Evolutionary conservation across 345 rosid species (phyloP), one percentile per base, ranked within the genome.

Genomic region (Microcos paniculata): DNA sequence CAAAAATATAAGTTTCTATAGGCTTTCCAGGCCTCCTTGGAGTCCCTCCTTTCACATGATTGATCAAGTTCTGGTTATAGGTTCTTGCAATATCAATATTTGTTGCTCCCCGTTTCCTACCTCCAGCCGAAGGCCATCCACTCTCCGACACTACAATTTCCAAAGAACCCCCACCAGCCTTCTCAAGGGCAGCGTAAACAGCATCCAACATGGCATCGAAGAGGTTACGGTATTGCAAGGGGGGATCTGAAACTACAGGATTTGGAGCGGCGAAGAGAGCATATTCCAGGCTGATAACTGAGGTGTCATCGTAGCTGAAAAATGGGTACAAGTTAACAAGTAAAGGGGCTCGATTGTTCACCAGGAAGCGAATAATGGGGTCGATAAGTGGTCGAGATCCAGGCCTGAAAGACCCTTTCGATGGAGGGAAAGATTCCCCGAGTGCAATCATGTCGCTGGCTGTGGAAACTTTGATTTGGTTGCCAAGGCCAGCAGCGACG

Each of bases 281-380:
- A 15, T 48, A 48, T 14, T 15, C 6, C 52, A 48, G 52, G 5
- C 16, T 3, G 19, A 48, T 48, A 14, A 0, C 19, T 0, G 6
- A 0, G 52, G 15, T 48, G 18, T 3, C 52, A 15, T 48, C 2
- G 73, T 84, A 82, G 72, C 78, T 51, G 67, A 84, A 81, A 70
- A 80, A 90, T 13, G 91, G 61, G 71, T 89, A 89, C 48, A 86
- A 1, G 72, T 87, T 89, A 8, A 84, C 23, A 6, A 80, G 81
- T 24, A 90, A 52, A 3, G 93, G 90, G 13, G 87, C 74, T 55
- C 26, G 19, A 76, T 83, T 85, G 53, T 70, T 48, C 0, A 23
- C 72, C 71, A 90, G 79, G 85, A 88, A 81, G 14, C 30, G 19
- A 21, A 85, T 74, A 1, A 83, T 51, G 0, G 91, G 88, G 21